phyloP scores from a whole-genome alignment of 768 basidiomycete genomes.

The Aureoboletus auriporus region DNA sequence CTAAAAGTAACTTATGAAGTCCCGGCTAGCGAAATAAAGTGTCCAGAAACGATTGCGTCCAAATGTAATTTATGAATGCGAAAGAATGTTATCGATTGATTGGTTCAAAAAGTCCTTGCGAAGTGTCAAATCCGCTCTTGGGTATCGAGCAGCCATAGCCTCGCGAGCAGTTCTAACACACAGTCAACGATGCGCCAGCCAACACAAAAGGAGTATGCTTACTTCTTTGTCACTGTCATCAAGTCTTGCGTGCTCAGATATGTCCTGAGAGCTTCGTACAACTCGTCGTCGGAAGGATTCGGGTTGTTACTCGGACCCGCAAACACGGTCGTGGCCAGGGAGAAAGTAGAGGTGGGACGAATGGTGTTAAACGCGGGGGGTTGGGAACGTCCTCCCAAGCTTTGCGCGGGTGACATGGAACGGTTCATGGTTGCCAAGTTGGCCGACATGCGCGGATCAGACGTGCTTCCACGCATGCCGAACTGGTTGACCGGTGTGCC shows the following conservation, averaged over 20 bases:
- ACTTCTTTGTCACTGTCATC: slow-evolving; percentile 73
- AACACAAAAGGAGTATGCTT: slow-evolving; percentile 15
- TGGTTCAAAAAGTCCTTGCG: slow-evolving; percentile 64
- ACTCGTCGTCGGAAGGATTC: slow-evolving; percentile 58
- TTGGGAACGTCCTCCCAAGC: slow-evolving; percentile 28
- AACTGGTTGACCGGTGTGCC: slow-evolving; percentile 35
- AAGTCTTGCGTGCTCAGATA: slow-evolving; percentile 64
- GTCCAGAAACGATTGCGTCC: slow-evolving; percentile 5
- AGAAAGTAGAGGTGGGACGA: slow-evolving; percentile 56
- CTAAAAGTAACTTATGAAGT: no score
- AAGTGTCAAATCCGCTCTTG: slow-evolving; percentile 55
- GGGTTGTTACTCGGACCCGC: slow-evolving; percentile 47
- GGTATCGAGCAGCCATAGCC: slow-evolving; percentile 59
- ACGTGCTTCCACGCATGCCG: no score
- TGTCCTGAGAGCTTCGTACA: slow-evolving; percentile 50
- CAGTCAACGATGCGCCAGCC: slow-evolving; percentile 4
- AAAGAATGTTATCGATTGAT: slow-evolving; percentile 62
- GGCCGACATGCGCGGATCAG: slow-evolving; percentile 34
- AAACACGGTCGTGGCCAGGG: slow-evolving; percentile 56
- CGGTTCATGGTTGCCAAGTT: slow-evolving; percentile 43
- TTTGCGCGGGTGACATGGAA: slow-evolving; percentile 30
- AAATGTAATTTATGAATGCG: slow-evolving; percentile 39
- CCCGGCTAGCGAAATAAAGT: background rate
- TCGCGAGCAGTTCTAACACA: slow-evolving; percentile 55
- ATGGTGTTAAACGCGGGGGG: slow-evolving; percentile 21